phyloP scores from a whole-genome alignment of 2,329 filamentous ascomycete genomes.

The Parascedosporium putredinis region DNA sequence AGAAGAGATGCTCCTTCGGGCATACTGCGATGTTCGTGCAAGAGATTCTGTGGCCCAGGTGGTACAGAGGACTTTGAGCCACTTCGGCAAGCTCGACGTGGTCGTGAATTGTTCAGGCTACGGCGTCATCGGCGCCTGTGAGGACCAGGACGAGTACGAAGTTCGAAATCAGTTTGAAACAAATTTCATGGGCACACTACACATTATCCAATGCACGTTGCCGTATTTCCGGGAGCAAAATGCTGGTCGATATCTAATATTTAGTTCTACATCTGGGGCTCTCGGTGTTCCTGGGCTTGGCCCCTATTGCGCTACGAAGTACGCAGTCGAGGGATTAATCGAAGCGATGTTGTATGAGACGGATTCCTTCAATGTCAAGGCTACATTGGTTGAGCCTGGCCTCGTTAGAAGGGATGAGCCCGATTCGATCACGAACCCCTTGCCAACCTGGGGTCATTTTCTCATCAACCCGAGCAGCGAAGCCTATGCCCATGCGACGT shows the following conservation, averaged over 20 bases:
- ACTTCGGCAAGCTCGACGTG: slow-evolving; percentile 76
- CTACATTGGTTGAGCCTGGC: slow-evolving; percentile 84
- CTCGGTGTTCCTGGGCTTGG: slow-evolving; percentile 89
- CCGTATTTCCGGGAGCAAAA: slow-evolving; percentile 75
- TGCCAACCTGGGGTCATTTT: slow-evolving; percentile 86
- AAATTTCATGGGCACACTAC: slow-evolving; percentile 90
- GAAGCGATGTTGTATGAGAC: slow-evolving; percentile 97
- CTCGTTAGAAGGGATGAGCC: slow-evolving; percentile 80
- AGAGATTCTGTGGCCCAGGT: slow-evolving; percentile 65
- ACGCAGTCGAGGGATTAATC: slow-evolving; percentile 89
- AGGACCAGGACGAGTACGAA: slow-evolving; percentile 94
- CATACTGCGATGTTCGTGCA: slow-evolving; percentile 84
- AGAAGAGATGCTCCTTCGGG: slow-evolving; percentile 62
- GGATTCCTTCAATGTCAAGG: slow-evolving; percentile 83
- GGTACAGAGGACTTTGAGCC: slow-evolving; percentile 57
- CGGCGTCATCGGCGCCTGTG: slow-evolving; percentile 88
- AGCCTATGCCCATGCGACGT: slow-evolving; percentile 65
- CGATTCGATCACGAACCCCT: slow-evolving; percentile 39
- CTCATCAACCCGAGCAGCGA: slow-evolving; percentile 77
- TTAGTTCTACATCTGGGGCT: slow-evolving; percentile 84
- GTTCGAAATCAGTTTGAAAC: slow-evolving; percentile 94
- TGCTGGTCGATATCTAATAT: slow-evolving; percentile 79
- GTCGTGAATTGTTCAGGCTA: slow-evolving; percentile 93
- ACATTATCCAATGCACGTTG: slow-evolving; percentile 82
- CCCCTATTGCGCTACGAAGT: slow-evolving; percentile 94